Conservation (phyloP, 75 land plant genomes). For the Adiantum capillusveneris region DNA sequence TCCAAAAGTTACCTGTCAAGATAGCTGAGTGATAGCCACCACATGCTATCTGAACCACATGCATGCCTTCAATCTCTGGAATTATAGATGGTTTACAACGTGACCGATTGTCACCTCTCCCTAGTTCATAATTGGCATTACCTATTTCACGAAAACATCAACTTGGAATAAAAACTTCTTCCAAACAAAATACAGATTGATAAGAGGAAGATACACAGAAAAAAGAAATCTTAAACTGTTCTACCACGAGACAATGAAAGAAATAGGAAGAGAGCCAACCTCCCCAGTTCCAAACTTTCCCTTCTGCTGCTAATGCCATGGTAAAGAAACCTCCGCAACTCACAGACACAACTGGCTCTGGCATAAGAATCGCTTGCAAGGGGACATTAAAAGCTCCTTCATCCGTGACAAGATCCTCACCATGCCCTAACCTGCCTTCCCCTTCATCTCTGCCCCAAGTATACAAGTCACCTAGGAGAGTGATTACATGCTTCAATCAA, state of each 20-base stretch:
- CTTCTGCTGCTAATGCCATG: constrained; percentile 70
- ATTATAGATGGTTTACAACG: constrained; percentile 77
- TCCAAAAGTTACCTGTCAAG: constrained; percentile 55
- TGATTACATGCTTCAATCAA: too few species aligned
- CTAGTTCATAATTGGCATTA: constrained; percentile 86
- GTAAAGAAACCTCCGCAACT: constrained; percentile 96
- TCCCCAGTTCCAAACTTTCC: constrained; percentile 94
- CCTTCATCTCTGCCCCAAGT: constrained; percentile 99
- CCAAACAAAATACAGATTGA: too few species aligned
- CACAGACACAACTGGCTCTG: constrained; percentile 58
- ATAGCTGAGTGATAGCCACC: constrained; percentile 92
- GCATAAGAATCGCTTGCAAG: constrained; percentile 44
- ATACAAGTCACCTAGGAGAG: constrained; percentile 88
- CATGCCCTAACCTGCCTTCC: constrained; percentile 94
- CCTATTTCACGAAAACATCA: constrained; percentile 37
- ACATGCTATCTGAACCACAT: constrained; percentile 65
- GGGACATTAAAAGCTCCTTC: constrained; percentile 56
- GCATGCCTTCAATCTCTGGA: constrained; percentile 44
- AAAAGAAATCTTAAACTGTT: too few species aligned
- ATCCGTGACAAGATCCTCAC: constrained; percentile 53
- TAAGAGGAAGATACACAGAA: too few species aligned
- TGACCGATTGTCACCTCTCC: constrained; percentile 61
- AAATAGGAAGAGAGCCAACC: constrained; percentile 24
- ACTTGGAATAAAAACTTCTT: too few species aligned
- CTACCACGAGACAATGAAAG: too few species aligned